Evolutionary conservation across 1,284 basidiomycete genomes (phyloP).

Genomic region (Somion occarium): DNA sequence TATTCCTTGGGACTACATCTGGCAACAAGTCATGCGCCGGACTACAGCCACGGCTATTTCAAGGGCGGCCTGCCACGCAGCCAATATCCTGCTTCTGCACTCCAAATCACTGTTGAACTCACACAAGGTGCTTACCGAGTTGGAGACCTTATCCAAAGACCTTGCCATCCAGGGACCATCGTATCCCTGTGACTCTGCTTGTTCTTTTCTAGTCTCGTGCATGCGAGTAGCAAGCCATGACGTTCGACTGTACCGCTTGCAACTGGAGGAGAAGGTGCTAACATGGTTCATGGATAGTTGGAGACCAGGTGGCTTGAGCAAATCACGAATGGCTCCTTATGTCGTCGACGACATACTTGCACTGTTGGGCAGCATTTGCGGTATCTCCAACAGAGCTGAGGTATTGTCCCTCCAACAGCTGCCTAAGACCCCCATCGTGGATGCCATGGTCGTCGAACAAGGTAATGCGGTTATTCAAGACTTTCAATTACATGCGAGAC

Average conservation of each 20-base stretch:
- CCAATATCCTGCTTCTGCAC: slow-evolving; percentile 49
- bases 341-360: slow-evolving; percentile 57
- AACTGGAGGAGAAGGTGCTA: slow-evolving; percentile 79
- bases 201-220: slow-evolving; percentile 68
- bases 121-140: slow-evolving; percentile 57
- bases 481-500: slow-evolving; percentile 59
- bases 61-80: slow-evolving; percentile 80
- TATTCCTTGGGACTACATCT: slow-evolving; percentile 68
- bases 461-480: slow-evolving; percentile 58
- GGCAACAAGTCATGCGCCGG: slow-evolving; percentile 79
- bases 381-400: slow-evolving; percentile 41
- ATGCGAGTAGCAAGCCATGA: slow-evolving; percentile 72
- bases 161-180: slow-evolving; percentile 85
- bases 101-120: slow-evolving; percentile 42
- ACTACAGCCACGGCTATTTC: slow-evolving; percentile 60
- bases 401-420: slow-evolving; percentile 46
- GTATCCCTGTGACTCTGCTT: slow-evolving; percentile 82
- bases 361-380: slow-evolving; percentile 60
- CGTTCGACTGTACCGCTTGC: slow-evolving; percentile 73
- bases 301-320: slow-evolving; percentile 36
- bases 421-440: slow-evolving; percentile 63
- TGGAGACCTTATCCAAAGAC: slow-evolving; percentile 74
- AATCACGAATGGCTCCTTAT: slow-evolving; percentile 43
- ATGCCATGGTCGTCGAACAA: slow-evolving; percentile 54
- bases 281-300: slow-evolving; percentile 80